These are phyloP conservation scores for Boletus barrowsii DNA, from an alignment of 768 basidiomycete species.

Conservation along the genomic window DNA sequence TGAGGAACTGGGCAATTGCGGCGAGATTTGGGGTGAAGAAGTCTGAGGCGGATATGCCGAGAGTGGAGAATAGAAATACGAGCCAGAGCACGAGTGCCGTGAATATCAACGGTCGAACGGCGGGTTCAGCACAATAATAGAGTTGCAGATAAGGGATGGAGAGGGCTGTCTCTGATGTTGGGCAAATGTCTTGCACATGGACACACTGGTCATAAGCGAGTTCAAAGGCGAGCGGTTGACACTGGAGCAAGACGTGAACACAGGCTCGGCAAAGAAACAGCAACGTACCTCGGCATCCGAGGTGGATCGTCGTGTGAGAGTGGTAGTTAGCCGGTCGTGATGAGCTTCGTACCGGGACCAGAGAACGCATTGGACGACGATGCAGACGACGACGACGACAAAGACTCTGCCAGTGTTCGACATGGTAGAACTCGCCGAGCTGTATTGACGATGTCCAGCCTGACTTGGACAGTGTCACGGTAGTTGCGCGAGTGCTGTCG, in stretches of 20 bases:
- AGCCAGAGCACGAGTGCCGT: slow-evolving; percentile 71
- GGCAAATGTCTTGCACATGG: slow-evolving; percentile 60
- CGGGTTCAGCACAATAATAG: slow-evolving; percentile 65
- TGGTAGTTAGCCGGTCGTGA: slow-evolving; percentile 11
- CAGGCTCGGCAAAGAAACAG: too few relatives aligned
- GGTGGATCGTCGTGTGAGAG: neutral
- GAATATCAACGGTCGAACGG: slow-evolving; percentile 61
- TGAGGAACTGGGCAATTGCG: slow-evolving; percentile 80
- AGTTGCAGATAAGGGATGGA: slow-evolving; percentile 62
- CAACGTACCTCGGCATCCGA: too few relatives aligned
- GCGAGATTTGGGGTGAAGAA: slow-evolving; percentile 97
- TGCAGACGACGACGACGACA: slow-evolving; percentile 51
- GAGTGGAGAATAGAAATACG: slow-evolving; percentile 89
- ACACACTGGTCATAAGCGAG: slow-evolving; percentile 52
- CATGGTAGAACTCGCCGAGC: slow-evolving; percentile 35
- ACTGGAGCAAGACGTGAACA: slow-evolving; percentile 42
- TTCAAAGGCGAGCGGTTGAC: slow-evolving; percentile 59
- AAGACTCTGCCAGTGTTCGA: slow-evolving; percentile 45
- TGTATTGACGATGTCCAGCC: too few relatives aligned
- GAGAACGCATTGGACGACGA: slow-evolving; percentile 58
- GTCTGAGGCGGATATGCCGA: slow-evolving; percentile 93
- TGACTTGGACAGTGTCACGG: too few relatives aligned
- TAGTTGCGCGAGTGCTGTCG: too few relatives aligned
- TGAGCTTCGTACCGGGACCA: slow-evolving; percentile 48
- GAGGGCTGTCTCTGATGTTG: slow-evolving; percentile 59